Evolutionary conservation across 2,329 filamentous ascomycete genomes (phyloP), one percentile per base, ranked within the genome.

Genomic region (Penicillium sp.): DNA sequence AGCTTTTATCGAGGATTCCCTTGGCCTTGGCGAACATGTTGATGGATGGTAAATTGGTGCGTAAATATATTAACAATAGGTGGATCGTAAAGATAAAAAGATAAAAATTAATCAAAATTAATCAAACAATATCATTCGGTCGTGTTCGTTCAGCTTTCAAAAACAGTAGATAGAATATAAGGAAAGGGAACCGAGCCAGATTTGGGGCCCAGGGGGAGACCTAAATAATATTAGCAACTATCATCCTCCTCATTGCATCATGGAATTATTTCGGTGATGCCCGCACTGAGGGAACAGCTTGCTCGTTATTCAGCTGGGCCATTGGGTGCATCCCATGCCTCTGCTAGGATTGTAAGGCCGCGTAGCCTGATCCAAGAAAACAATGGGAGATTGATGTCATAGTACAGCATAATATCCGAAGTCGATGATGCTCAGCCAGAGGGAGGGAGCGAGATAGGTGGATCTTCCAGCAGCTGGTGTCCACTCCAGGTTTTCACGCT

Each of bases 191-290:
- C 31, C 2, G 13, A 43, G 3, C 39, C 32, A 57, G 51, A 26
- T 34, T n/a, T 20, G 18, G n/a, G 18, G 29, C 20, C 20, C 3
- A 3, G 31, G 44, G 6, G 49, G 31, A n/a, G 4, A 52, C 55
- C 63, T 62, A 65, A 59, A 57, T 44, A 34, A 43, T 46, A 44
- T 34, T 31, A 46, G 24, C 18, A 24, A 43, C 18, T 16, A 26
- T 38, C 31, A 11, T 24, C 37, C 34, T 40, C 16, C 24, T 38
- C 31, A 58, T 66, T 65, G 61, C 64, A 66, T 66, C 64, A 66
- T 65, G 48, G 44, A 47, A 7, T 52, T 10, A 45, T 5, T 24
- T 64, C 49, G 45, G 58, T n/a, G 13, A 35, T 55, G 13, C 20
- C 58, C 52, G 50, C 56, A 14, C 35, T 54, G 42, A 43, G 45